Base-by-base conservation (phyloP, 1,284 basidiomycete species). In the Rhizopogon parksii region DNA sequence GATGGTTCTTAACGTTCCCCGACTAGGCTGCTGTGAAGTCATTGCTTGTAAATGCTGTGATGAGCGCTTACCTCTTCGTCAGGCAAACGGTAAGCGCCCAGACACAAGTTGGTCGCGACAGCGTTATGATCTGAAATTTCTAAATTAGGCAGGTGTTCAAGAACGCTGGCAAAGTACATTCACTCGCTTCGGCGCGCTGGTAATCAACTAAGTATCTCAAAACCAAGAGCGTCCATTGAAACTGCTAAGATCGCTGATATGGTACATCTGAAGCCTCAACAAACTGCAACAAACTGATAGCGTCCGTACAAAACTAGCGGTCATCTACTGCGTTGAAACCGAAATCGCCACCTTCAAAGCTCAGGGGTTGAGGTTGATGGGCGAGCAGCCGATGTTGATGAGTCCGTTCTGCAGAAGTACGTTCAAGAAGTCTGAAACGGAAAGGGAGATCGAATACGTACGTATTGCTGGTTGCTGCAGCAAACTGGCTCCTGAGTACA, bases 311-410 rank as follows among this genome's bases (percentile, higher is more conserved):
- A 43, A 43, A 12, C 40, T 32, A 32, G 30, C 30, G 30, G 27
- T 21, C 17, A 32, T 43, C 11, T 12, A 3, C 15, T 21, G 2
- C 39, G 24, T 40, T 25, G 11, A 7, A 69, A 62, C 3, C 68
- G 60, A 67, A 59, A 50, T 64, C 59, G 27, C 46, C 17, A 2
- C 53, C 40, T 19, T 64, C 60, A 21, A 21, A 35, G 12, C 3
- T 56, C 24, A 62, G 21, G 3, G 3, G 15, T 38, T 25, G 7
- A 55, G 0, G 17, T 52, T 52, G 45, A 59, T 43, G 39, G 50
- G 56, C 0, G 51, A 49, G 40, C 61, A 63, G 7, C 57, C 55
- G 19, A 60, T 0, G 15, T 32, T 40, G 1, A 60, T 21, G 0
- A 60, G 37, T 9, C 59, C 51, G 6, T 53, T 49, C 57, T 63